These are phyloP conservation scores for Thermoascus crustaceus DNA, from an alignment of 2,329 filamentous ascomycete genomes.

Conservation along the genomic window DNA sequence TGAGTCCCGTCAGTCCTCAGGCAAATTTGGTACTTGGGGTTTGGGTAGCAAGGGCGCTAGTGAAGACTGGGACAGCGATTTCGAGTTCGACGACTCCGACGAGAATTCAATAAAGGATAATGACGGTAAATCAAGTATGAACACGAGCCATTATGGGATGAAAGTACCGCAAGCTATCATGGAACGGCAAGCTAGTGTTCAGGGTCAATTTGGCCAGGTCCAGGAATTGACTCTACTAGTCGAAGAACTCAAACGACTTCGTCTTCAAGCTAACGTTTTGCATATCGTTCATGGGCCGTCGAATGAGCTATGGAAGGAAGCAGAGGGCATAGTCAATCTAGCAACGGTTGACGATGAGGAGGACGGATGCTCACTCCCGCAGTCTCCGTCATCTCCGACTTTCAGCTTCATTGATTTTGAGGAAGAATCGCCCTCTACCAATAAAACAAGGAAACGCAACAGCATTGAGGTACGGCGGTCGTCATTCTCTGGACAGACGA, in stretches of 20 bases:
- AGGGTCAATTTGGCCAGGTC: constrained; percentile 57
- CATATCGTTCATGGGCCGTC: constrained; percentile 47
- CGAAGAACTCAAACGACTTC: constrained; percentile 56
- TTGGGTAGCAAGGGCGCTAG: constrained; percentile 57
- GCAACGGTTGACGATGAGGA: constrained; percentile 58
- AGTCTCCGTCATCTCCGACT: constrained; percentile 49
- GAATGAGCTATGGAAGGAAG: constrained; percentile 53
- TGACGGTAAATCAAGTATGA: constrained; percentile 26
- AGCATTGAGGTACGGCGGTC: constrained; percentile 25
- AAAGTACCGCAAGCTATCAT: constrained; percentile 54
- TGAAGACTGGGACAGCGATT: constrained; percentile 62
- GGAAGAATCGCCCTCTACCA: constrained; percentile 35
- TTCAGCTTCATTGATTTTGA: constrained; percentile 54
- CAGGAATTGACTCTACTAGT: constrained; percentile 57
- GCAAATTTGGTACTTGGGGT: constrained; percentile 60
- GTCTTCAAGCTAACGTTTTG: constrained; percentile 46
- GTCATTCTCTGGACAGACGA: constrained; percentile 19
- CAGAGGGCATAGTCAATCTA: constrained; percentile 59
- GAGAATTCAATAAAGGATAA: constrained; percentile 36
- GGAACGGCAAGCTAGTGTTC: constrained; percentile 57
- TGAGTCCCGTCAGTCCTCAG: constrained; percentile 42
- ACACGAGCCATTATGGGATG: constrained; percentile 25
- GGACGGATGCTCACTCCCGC: constrained; percentile 40
- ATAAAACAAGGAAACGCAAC: constrained; percentile 21
- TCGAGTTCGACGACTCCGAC: constrained; percentile 52